These are phyloP conservation scores for Boechera retrofracta DNA, from an alignment of 345 rosid species.

Conservation along the genomic window DNA sequence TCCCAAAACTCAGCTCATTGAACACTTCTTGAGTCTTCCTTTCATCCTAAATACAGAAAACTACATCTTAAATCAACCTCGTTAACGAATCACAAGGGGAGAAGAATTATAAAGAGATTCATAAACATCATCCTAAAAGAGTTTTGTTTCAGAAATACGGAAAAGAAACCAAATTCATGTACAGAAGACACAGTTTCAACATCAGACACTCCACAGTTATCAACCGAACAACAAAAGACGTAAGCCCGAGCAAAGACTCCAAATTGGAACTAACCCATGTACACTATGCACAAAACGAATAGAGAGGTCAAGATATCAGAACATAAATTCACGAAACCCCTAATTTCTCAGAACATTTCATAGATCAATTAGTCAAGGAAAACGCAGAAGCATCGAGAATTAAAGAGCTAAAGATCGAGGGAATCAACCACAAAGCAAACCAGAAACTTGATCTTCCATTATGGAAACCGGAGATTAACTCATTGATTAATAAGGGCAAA, in stretches of 20 bases:
- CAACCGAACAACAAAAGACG: not conserved
- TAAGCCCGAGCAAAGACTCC: not conserved
- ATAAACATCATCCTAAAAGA: not conserved
- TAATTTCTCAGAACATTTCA: not conserved
- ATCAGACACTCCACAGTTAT: not conserved
- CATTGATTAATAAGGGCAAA: not conserved
- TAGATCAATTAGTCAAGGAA: not conserved
- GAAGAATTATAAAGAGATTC: not conserved
- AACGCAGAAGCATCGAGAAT: not conserved
- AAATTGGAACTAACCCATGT: not conserved
- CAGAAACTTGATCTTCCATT: not conserved
- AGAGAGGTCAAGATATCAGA: not conserved
- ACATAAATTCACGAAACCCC: not conserved
- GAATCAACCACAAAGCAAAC: not conserved
- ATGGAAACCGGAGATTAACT: not conserved
- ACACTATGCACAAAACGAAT: not conserved
- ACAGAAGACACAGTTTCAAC: not conserved
- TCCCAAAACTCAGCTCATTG: conserved; percentile 55
- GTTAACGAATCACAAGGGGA: not conserved
- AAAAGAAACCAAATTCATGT: not conserved
- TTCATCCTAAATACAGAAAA: conserved; percentile 51
- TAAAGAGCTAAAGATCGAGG: conserved; percentile 1
- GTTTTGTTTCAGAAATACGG: not conserved
- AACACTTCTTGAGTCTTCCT: conserved; percentile 40
- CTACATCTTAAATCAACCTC: not conserved